Evolutionary conservation across 1,139 yeast genomes (phyloP).

Genomic region (Wickerhamomyces sp.): DNA sequence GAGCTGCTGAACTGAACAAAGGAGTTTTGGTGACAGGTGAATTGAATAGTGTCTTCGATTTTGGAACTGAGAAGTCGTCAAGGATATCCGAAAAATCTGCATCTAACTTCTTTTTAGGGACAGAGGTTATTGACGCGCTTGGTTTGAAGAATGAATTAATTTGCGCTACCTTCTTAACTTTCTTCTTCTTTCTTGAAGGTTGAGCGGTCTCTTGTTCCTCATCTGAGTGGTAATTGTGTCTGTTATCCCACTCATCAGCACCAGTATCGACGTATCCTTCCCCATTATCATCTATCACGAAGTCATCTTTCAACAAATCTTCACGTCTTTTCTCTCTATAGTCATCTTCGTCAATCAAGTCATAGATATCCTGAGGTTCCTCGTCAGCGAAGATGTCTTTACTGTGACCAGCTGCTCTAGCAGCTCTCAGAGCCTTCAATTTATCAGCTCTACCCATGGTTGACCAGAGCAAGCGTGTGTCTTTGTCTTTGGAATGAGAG

Average conservation of each 20-base stretch:
- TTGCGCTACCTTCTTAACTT: conserved; percentile 44
- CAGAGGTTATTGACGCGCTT: conserved; percentile 16
- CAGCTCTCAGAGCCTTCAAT: conserved; percentile 37
- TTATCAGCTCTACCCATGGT: conserved; percentile 29
- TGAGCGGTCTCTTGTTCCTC: conserved; percentile 26
- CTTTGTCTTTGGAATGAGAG: too few species aligned
- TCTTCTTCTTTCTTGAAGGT: conserved; percentile 31
- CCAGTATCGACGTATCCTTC: conserved; percentile 80
- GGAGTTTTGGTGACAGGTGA: conserved; percentile 12
- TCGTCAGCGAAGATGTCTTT: conserved; percentile 27
- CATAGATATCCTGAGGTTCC: conserved; percentile 59
- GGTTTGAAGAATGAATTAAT: conserved; percentile 55
- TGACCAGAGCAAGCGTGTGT: not conserved
- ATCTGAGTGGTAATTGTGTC: conserved; percentile 24
- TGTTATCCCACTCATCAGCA: conserved; percentile 68
- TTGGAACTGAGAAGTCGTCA: conserved; percentile 35
- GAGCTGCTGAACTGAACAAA: conserved; percentile 15
- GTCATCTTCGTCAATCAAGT: conserved; percentile 79
- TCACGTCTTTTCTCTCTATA: conserved; percentile 74
- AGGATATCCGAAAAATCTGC: conserved; percentile 44
- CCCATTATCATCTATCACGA: conserved; percentile 75
- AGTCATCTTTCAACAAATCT: conserved; percentile 82
- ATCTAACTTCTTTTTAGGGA: conserved; percentile 29
- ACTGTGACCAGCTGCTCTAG: conserved; percentile 34
- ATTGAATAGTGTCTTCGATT: conserved; percentile 10